Conservation (phyloP, 1,284 basidiomycete genomes). For the Ustilago tritici region DNA sequence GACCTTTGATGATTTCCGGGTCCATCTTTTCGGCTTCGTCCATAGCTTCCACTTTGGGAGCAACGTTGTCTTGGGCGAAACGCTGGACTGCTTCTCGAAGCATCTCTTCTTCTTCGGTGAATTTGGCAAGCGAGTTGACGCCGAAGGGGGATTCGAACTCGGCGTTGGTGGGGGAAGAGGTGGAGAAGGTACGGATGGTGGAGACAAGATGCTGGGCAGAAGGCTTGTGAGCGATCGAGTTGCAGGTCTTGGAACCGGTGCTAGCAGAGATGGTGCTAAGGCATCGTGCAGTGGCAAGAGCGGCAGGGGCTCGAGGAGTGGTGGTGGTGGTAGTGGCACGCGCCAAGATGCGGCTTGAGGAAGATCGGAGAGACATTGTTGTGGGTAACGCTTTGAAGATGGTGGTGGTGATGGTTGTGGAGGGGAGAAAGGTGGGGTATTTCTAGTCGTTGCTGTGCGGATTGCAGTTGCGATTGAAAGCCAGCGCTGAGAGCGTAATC, state of each 20-base stretch:
- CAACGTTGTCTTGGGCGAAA: slow-evolving; percentile 89
- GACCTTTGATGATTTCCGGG: slow-evolving; percentile 83
- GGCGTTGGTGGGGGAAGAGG: slow-evolving; percentile 25
- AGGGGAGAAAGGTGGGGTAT: slow-evolving; percentile 12
- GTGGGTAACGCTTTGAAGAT: neutral
- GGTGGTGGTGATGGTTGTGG: neutral
- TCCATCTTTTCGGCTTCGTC: slow-evolving; percentile 98
- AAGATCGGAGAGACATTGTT: slow-evolving; percentile 46
- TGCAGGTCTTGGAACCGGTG: slow-evolving; percentile 9
- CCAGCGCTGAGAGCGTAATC: neutral
- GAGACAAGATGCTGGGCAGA: slow-evolving; percentile 31
- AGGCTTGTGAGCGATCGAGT: slow-evolving; percentile 23
- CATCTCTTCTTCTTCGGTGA: slow-evolving; percentile 68
- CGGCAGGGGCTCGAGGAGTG: slow-evolving; percentile 12
- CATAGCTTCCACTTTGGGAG: slow-evolving; percentile 93
- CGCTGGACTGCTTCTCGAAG: slow-evolving; percentile 66
- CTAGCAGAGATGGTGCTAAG: slow-evolving; percentile 9
- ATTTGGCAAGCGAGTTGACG: slow-evolving; percentile 66
- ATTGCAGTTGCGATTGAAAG: neutral
- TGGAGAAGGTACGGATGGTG: slow-evolving; percentile 47
- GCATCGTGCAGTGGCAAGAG: slow-evolving; percentile 29
- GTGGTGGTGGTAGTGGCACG: slow-evolving; percentile 16
- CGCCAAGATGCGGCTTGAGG: slow-evolving; percentile 37
- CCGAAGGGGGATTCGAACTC: slow-evolving; percentile 67
- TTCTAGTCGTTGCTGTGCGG: neutral